Percentiles rank a stretch among this genome's conserved stretches.
Conservation (phyloP, 768 basidiomycete species). For the Suillus tomentosus region DNA sequence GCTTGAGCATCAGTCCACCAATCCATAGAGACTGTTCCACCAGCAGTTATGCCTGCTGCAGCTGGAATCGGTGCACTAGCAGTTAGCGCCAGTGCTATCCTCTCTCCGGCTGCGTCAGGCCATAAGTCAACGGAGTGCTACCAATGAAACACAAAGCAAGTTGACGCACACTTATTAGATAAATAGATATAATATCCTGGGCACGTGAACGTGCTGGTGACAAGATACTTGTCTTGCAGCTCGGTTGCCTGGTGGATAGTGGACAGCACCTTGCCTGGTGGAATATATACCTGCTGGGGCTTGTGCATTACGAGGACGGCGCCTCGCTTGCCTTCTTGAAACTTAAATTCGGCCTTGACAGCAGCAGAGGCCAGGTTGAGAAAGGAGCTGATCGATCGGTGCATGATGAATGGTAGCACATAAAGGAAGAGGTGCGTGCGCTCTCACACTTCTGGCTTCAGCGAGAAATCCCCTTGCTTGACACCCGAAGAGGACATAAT, state of each 20-base stretch:
- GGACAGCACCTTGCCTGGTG: conserved; percentile 24
- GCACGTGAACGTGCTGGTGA: conserved; percentile 34
- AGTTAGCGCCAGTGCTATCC: conserved; percentile 25
- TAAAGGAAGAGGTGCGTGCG: not conserved
- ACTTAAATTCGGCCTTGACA: conserved; percentile 38
- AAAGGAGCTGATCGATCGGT: conserved; percentile 5
- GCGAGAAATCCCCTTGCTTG: conserved; percentile 9
- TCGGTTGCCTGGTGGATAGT: conserved; percentile 24
- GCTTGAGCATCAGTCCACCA: conserved; percentile 27
- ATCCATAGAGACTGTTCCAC: conserved; percentile 15
- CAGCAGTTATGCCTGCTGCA: conserved; percentile 14
- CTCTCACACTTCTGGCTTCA: conserved; percentile 27
- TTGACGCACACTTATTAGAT: conserved; percentile 24
- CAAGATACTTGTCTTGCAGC: conserved; percentile 35
- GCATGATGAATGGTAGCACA: not conserved
- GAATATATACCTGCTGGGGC: conserved; percentile 28
- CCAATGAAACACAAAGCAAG: not conserved
- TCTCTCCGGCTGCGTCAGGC: conserved; percentile 25
- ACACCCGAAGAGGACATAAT: conserved; percentile 30
- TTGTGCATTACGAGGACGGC: conserved; percentile 38
- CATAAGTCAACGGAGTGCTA: conserved; percentile 6
- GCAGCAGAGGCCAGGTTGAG: conserved; percentile 33
- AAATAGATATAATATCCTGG: conserved; percentile 38
- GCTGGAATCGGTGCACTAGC: conserved; percentile 18
- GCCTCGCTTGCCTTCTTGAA: conserved; percentile 31